Base-by-base conservation (phyloP, 225 moss, liverwort and hornwort species). In the Pleurozium schreberi region DNA sequence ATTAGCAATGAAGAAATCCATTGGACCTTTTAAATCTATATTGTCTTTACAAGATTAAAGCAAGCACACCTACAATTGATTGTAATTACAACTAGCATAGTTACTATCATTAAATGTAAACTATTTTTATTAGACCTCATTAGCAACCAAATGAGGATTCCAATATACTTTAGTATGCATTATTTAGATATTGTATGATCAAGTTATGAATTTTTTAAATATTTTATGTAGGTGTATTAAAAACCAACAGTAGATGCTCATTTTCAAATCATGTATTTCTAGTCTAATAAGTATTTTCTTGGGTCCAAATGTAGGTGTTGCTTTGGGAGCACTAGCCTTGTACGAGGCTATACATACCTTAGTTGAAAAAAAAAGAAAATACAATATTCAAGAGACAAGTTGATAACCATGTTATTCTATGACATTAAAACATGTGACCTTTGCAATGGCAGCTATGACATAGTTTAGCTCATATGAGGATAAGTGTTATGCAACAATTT, bases 381-480 rank as follows among this genome's bases (percentile, higher is more conserved):
- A 27, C 1, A 71, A 43, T 71, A 71, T 43, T 71, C 8, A 42
- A 42, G 11, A 42, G 5, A 26, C 4, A 70, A 26, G 8, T 25
- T 70, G 26, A 70, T 70, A 70, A 26, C n/a, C n/a, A n/a, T n/a
- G n/a, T n/a, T n/a, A n/a, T n/a, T n/a, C n/a, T n/a, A n/a, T n/a
- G n/a, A n/a, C n/a, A n/a, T n/a, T 49, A 49, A 49, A n/a, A 22
- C 12, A 68, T n/a, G 22, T 68, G 4, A 12, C 12, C 7, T 70
- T 43, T 43, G 12, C 2, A 22, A 0, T 2, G 12, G 4, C 0
- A 4, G 1, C 1, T 21, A 2, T 38, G 12, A n/a, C 12, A 67
- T 1, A n/a, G 4, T n/a, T 21, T 67, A n/a, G 6, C 1, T n/a
- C n/a, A n/a, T n/a, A n/a, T 0, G 2, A n/a, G 4, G 6, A 3